Base-by-base conservation (phyloP, 306 rosid genomes). In the Cucurbita argyrosperma region DNA sequence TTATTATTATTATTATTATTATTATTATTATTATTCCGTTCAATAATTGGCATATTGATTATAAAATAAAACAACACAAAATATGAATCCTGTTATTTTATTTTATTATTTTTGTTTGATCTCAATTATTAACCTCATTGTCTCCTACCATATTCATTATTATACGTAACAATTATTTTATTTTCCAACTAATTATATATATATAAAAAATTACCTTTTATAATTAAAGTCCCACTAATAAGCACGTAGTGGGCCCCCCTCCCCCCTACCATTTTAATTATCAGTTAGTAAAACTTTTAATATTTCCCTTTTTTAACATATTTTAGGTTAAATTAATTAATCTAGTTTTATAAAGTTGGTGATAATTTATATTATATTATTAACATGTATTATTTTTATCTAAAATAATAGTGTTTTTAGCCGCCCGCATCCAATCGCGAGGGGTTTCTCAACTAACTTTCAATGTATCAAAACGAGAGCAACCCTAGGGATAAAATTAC, bases 221-320 rank as follows among this genome's bases (percentile, higher is more conserved):
- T 67, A n/a, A 45, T 67, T 43, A 57, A 74, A 72, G 77, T 57
- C 76, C 76, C 77, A 74, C 68, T 74, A n/a, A 64, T 21, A 74
- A 74, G 54, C 77, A 74, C 77, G 68, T 74, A 54, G 77, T 74
- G 77, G 77, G 77, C 49, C 43, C 76, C 64, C 23, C 8, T 61
- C 43, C 76, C 64, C 23, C 8, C 30, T 35, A 30, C 59, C 56
- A 49, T 70, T 70, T 4, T 3, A 16, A 8, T 71, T 19, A 0
- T 72, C 19, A 39, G 56, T 55, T 19, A 8, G 64, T 16, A 9
- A 55, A 54, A 12, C 45, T 40, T 72, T 37, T 19, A 14, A 18
- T 53, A 52, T 53, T 18, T 21, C 6, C 30, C 56, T 39, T n/a
- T 64, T 30, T 40, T 64, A 18, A 62, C 46, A 62, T 62, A 38